These are phyloP conservation scores for Termitomyces sp. DNA, from an alignment of 768 basidiomycete species.

Conservation along the genomic window DNA sequence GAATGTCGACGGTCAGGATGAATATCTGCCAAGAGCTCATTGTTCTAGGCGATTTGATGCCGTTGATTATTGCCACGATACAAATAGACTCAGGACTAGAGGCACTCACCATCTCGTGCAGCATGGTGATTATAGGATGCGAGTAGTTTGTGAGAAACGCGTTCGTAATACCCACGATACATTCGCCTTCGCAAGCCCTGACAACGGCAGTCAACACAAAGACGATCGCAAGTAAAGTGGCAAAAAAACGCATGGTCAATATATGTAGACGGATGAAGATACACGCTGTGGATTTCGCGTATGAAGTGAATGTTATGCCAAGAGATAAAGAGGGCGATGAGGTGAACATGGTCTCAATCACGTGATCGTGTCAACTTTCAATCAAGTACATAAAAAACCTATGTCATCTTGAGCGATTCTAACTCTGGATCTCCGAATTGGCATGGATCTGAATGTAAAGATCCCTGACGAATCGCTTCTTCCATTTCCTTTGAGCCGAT, in stretches of 20 bases:
- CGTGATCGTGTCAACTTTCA: background rate
- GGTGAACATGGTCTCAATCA: background rate
- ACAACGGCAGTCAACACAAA: slow-evolving; percentile 29
- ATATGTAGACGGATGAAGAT: background rate
- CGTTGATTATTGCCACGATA: background rate
- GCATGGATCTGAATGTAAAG: background rate
- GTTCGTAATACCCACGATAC: slow-evolving; percentile 54
- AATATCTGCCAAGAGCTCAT: slow-evolving; percentile 8
- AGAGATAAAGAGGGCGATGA: background rate
- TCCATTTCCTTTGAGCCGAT: too few species aligned
- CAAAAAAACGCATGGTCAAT: slow-evolving; percentile 14
- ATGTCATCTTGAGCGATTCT: too few species aligned
- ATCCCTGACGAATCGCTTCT: background rate
- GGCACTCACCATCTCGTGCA: slow-evolving; percentile 37
- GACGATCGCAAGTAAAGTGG: slow-evolving; percentile 19
- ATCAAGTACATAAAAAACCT: too few species aligned
- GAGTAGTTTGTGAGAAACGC: slow-evolving; percentile 49
- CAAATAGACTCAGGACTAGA: background rate
- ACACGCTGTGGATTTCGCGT: background rate
- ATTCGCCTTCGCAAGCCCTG: slow-evolving; percentile 64
- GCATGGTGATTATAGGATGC: slow-evolving; percentile 28
- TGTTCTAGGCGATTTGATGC: background rate
- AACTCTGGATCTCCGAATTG: background rate
- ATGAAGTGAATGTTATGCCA: background rate
- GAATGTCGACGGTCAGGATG: slow-evolving; percentile 5